Evolutionary conservation across 2,329 filamentous ascomycete species (phyloP).

Genomic region (Alternaria sp.): DNA sequence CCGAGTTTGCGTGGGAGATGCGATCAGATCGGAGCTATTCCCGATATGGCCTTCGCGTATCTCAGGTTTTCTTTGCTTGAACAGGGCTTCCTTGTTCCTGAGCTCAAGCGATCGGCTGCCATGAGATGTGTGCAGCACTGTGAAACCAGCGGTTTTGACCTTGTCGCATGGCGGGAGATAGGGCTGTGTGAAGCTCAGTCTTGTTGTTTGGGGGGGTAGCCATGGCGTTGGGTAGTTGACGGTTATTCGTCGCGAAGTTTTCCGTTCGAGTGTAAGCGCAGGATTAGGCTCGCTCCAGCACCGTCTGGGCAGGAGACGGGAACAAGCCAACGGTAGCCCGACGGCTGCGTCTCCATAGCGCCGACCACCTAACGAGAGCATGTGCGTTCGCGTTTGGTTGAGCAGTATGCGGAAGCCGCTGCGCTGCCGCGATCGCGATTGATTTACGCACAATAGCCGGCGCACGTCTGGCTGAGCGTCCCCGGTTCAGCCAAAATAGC

Average conservation of each 20-base stretch:
- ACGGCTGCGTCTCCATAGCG: constrained; percentile 1
- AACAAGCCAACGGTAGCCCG: constrained; percentile 1
- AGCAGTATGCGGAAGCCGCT: constrained; percentile 7
- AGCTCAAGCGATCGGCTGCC: not conserved
- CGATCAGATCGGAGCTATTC: constrained; percentile 20
- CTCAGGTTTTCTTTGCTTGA: not conserved
- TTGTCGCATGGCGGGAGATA: not conserved
- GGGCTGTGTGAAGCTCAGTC: not conserved
- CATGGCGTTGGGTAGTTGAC: not conserved
- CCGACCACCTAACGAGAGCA: constrained; percentile 3
- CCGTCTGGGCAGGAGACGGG: not conserved
- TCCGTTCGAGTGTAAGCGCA: not conserved
- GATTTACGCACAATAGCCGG: not conserved
- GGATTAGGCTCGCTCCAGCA: constrained; percentile 1
- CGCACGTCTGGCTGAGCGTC: not conserved
- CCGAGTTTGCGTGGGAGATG: not conserved
- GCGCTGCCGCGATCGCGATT: constrained; percentile 6
- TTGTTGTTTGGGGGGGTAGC: not conserved
- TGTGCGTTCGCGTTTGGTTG: constrained; percentile 5
- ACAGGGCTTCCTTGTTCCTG: constrained; percentile 5
- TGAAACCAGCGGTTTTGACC: not conserved
- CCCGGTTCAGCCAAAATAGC: not conserved
- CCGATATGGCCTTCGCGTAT: constrained; percentile 20
- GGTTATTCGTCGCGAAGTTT: constrained; percentile 2
- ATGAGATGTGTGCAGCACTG: constrained; percentile 7